phyloP scores from a whole-genome alignment of 495 filamentous ascomycete species.

The Penicillium salamii region DNA sequence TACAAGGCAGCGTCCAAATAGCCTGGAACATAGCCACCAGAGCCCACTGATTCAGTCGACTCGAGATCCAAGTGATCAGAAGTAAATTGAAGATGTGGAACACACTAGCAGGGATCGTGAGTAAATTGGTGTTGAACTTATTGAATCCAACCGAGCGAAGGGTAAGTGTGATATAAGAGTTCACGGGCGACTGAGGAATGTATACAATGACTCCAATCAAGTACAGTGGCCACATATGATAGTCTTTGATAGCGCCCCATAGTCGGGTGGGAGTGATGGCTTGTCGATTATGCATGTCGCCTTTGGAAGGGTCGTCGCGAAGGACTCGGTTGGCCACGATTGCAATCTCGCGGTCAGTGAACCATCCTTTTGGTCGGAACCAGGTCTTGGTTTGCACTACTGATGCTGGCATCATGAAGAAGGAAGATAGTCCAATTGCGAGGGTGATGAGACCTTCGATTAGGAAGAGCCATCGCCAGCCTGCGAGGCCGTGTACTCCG shows the following conservation, averaged over 20 bases:
- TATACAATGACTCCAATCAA: not conserved
- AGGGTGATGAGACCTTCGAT: conserved; percentile 55
- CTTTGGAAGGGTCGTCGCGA: conserved; percentile 63
- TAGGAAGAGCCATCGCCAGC: conserved; percentile 48
- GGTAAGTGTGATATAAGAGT: not conserved
- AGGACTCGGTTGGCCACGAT: conserved; percentile 63
- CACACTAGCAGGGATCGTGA: not conserved
- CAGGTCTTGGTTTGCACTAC: conserved; percentile 50
- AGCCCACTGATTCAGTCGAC: conserved; percentile 14
- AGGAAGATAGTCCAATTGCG: conserved; percentile 50
- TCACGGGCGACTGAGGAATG: not conserved
- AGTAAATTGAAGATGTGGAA: not conserved
- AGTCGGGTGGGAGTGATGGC: not conserved
- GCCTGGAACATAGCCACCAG: conserved; percentile 45
- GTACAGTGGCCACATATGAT: not conserved
- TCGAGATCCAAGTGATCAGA: not conserved
- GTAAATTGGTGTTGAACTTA: not conserved
- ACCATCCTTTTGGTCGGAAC: conserved; percentile 59
- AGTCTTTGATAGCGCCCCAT: not conserved
- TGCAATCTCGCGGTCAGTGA: conserved; percentile 51
- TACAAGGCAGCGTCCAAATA: conserved; percentile 53
- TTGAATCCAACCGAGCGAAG: not conserved
- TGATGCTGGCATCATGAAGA: conserved; percentile 52
- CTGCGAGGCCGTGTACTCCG: conserved; percentile 28
- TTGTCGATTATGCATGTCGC: conserved; percentile 21